Conservation (phyloP, 257 asterid genomes). For the Solanum chmielewskii region DNA sequence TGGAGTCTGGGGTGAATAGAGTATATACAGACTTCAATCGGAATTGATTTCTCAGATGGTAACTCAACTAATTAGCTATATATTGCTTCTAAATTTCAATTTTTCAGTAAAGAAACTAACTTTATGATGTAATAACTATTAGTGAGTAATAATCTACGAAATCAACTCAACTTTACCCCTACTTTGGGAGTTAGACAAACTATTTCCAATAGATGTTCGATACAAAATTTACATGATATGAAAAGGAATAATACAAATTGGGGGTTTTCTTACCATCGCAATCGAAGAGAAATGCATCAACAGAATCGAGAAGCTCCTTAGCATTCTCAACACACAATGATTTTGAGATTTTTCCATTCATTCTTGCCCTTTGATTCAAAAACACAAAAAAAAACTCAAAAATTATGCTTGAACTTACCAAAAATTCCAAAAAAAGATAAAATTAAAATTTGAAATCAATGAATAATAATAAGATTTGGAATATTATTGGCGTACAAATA, state of each 20-base stretch:
- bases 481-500: not conserved
- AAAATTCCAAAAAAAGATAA: not conserved
- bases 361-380: not conserved
- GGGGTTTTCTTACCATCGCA: conserved; percentile 53
- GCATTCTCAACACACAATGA: conserved; percentile 4
- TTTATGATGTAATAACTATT: no score
- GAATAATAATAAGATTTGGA: not conserved
- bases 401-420: not conserved
- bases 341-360: not conserved
- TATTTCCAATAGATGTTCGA: not conserved
- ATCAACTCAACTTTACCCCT: not conserved
- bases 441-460: not conserved
- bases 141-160: no score
- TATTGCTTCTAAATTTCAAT: no score
- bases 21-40: no score
- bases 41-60: no score
- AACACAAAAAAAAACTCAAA: not conserved
- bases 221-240: not conserved
- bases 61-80: no score
- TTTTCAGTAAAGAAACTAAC: not conserved
- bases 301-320: conserved; percentile 43
- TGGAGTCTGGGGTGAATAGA: no score
- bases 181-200: not conserved
- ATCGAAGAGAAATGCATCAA: conserved; percentile 87
- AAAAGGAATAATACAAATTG: not conserved